These are phyloP conservation scores for Porodaedalea pini DNA, from an alignment of 1,284 basidiomycete genomes.

Conservation along the genomic window DNA sequence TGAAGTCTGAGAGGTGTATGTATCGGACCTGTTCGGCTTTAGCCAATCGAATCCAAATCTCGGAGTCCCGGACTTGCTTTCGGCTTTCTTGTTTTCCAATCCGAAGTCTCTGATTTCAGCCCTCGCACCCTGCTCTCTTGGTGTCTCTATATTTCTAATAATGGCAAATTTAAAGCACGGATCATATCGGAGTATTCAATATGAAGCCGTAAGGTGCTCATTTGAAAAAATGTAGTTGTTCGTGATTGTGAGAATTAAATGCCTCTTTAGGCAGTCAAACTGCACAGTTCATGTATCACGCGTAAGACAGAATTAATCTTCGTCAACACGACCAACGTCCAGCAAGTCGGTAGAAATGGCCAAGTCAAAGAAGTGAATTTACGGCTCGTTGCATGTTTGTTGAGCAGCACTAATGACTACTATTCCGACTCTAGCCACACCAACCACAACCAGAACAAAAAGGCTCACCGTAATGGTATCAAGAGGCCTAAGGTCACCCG, in stretches of 20 bases:
- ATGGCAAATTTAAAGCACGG: background rate
- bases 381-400: background rate
- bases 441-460: constrained; percentile 92
- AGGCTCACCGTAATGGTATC: constrained; percentile 98
- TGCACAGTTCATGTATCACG: constrained; percentile 12
- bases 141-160: background rate
- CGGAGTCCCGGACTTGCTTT: background rate
- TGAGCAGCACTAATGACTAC: background rate
- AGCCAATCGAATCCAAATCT: background rate
- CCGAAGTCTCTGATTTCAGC: background rate
- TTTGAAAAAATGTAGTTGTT: background rate
- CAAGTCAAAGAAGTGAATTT: constrained; percentile 50
- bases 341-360: constrained; percentile 33
- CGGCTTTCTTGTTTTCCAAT: constrained; percentile 6
- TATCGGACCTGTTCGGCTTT: constrained; percentile 32
- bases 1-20: constrained; percentile 82
- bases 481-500: constrained; percentile 74
- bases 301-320: background rate
- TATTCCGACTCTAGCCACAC: constrained; percentile 53
- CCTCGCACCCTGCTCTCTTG: background rate
- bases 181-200: background rate
- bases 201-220: background rate
- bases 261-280: background rate
- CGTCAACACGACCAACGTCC: background rate
- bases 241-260: background rate